Evolutionary conservation across 345 rosid genomes (phyloP).

Genomic region (Acer saccharum): DNA sequence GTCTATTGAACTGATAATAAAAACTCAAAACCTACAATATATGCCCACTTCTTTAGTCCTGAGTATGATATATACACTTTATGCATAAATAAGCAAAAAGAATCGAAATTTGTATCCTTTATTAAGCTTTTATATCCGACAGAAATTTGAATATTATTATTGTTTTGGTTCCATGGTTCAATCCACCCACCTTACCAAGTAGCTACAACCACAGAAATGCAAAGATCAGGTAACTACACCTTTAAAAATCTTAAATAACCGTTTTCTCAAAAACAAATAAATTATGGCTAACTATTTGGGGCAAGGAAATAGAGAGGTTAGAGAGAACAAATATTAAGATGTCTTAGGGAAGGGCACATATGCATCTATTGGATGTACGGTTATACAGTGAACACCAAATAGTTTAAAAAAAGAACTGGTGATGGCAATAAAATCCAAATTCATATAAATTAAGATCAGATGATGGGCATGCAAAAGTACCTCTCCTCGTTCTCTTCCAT

Average conservation of each 20-base stretch:
- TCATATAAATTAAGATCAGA: background rate
- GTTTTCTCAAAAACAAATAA: background rate
- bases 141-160: background rate
- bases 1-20: background rate
- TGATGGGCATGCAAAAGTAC: constrained; percentile 36
- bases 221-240: background rate
- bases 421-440: background rate
- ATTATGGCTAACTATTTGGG: background rate
- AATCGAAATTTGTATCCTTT: background rate
- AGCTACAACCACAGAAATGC: background rate
- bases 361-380: background rate
- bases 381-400: background rate
- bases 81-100: background rate
- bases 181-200: background rate
- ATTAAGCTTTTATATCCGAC: background rate
- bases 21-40: background rate
- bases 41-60: background rate
- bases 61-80: background rate
- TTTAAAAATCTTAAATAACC: background rate
- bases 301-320: background rate
- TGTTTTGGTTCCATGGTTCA: background rate
- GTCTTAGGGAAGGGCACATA: background rate
- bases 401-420: background rate
- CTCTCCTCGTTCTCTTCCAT: constrained; percentile 99
- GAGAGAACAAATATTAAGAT: background rate